A percentile compares a stretch with the other conserved stretches of the same genome.
Evolutionary conservation across 306 rosid species (phyloP).

Genomic region (Spatholobus suberectus): DNA sequence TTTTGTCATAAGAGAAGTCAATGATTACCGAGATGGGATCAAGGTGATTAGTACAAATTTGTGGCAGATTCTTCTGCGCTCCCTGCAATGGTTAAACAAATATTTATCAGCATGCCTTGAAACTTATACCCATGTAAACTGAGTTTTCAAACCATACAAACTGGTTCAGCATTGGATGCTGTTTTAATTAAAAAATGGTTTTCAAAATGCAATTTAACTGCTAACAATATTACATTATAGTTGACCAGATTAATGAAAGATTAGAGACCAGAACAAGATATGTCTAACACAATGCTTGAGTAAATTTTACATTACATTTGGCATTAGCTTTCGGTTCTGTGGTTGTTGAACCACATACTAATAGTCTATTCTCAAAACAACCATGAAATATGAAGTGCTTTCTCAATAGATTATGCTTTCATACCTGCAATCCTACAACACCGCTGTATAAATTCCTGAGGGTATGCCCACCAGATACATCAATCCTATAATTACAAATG

Average conservation of each 20-base stretch:
- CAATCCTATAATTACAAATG: conserved; percentile 56
- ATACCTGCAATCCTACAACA: conserved; percentile 84
- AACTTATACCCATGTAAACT: neutral
- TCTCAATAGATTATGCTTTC: neutral
- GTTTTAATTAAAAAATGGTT: conserved; percentile 12
- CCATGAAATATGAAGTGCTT: conserved; percentile 30
- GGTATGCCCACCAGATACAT: conserved; percentile 72
- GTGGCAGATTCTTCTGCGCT: conserved; percentile 70
- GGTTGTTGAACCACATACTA: conserved; percentile 25
- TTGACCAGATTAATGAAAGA: no score
- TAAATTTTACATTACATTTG: conserved; percentile 7
- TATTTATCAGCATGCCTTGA: conserved; percentile 15
- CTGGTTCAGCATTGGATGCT: neutral
- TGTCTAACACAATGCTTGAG: neutral
- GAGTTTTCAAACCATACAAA: conserved; percentile 18
- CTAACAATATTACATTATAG: no score
- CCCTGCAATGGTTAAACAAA: conserved; percentile 58
- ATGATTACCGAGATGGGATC: conserved; percentile 81
- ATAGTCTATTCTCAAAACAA: neutral
- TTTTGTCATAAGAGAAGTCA: neutral
- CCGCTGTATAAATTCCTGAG: conserved; percentile 72
- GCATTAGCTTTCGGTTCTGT: conserved; percentile 8
- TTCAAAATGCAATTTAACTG: conserved; percentile 21
- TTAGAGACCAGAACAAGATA: conserved; percentile 14
- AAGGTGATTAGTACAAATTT: conserved; percentile 69